phyloP scores from a whole-genome alignment of 192 early-diverging fungal genomes.

The Pecoramyces ruminantium region DNA sequence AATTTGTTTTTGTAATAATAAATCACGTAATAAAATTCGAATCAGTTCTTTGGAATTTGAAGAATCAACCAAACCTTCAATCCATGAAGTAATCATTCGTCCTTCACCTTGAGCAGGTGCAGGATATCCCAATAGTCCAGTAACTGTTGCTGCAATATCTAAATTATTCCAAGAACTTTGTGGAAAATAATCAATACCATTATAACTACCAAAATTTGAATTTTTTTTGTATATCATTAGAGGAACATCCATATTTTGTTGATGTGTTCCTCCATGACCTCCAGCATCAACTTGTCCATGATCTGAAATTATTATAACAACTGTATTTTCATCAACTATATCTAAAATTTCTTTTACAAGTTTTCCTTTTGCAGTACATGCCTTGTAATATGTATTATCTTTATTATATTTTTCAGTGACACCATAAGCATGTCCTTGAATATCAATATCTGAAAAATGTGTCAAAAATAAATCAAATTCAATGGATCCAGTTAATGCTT shows the following conservation, averaged over 20 bases:
- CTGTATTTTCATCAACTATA: not conserved
- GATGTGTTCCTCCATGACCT: not conserved
- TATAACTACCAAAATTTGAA: not conserved
- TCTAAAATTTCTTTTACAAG: not conserved
- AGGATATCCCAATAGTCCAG: not conserved
- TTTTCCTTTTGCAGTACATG: not conserved
- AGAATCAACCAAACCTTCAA: not conserved
- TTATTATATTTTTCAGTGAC: not conserved
- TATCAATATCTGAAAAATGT: not conserved
- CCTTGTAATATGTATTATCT: not conserved
- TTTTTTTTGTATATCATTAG: not conserved
- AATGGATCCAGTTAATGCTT: not conserved
- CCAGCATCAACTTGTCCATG: not conserved
- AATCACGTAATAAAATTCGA: not conserved
- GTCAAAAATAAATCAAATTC: not conserved
- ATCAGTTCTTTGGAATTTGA: not conserved
- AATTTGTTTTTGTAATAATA: not conserved
- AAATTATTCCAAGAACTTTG: not conserved
- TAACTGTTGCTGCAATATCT: not conserved
- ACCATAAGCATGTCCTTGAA: not conserved
- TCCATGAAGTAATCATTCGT: not conserved
- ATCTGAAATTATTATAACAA: not conserved
- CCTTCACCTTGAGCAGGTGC: not conserved
- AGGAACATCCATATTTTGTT: not conserved
- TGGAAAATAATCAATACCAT: not conserved